Evolutionary conservation across 2,329 filamentous ascomycete genomes (phyloP).

Genomic region (Venturia oleaginea): DNA sequence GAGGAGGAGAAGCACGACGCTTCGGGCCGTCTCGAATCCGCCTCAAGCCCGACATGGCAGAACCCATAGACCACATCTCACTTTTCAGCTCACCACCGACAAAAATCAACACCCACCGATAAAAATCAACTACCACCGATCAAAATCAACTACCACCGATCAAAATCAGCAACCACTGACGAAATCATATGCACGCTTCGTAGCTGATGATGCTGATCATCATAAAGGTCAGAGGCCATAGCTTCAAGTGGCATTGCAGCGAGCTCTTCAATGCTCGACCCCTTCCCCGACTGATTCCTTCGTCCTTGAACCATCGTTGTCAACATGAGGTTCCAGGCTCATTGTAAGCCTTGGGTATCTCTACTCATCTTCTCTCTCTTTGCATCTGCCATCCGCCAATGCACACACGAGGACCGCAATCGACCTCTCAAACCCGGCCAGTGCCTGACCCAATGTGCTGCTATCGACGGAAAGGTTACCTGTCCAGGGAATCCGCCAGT

Average conservation of each 20-base stretch:
- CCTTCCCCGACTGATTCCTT: neutral
- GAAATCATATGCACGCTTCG: too few species aligned
- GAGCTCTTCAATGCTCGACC: neutral
- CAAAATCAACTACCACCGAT: too few species aligned
- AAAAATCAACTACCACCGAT: too few species aligned
- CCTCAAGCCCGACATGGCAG: too few species aligned
- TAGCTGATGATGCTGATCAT: too few species aligned
- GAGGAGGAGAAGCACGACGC: too few species aligned
- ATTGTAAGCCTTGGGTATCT: neutral
- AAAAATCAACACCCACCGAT: too few species aligned
- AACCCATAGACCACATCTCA: too few species aligned
- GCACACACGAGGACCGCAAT: neutral
- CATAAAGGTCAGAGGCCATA: too few species aligned
- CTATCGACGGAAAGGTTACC: neutral
- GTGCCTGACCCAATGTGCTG: neutral
- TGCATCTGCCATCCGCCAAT: neutral
- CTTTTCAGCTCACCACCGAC: too few species aligned
- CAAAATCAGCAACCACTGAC: too few species aligned
- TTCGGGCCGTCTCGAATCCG: too few species aligned
- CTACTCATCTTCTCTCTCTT: neutral
- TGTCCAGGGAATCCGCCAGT: neutral
- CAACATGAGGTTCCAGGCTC: neutral
- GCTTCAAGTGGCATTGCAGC: neutral
- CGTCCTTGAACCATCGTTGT: neutral
- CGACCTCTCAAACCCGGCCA: neutral